A percentile compares a stretch with the other conserved stretches of the same genome.
phyloP scores from a whole-genome alignment of 2,329 filamentous ascomycete genomes.

The Exserohilum turcica region DNA sequence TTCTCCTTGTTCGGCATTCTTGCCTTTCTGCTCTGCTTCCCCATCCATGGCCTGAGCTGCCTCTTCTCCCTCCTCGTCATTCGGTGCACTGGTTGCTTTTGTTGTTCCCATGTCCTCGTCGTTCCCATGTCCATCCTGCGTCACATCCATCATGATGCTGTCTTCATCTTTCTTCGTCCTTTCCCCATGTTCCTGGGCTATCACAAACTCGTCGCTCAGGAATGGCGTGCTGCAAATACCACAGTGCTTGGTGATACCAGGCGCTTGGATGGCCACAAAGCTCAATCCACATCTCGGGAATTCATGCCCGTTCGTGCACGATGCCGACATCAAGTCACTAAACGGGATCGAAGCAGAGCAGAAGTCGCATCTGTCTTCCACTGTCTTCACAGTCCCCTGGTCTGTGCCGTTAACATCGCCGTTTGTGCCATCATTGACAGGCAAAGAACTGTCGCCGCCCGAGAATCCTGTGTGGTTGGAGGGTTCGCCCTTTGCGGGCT shows the following conservation, averaged over 20 bases:
- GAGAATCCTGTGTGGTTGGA: not conserved
- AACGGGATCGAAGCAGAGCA: slow-evolving; percentile 57
- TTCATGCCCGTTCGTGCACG: slow-evolving; percentile 58
- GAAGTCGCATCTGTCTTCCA: slow-evolving; percentile 58
- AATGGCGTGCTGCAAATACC: slow-evolving; percentile 58
- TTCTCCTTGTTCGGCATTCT: not conserved
- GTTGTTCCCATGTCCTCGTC: not conserved
- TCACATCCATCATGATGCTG: not conserved
- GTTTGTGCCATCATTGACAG: not conserved
- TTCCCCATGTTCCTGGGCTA: slow-evolving; percentile 25
- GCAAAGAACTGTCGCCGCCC: not conserved
- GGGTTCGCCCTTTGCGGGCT: not conserved
- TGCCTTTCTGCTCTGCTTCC: not conserved
- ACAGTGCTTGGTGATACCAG: slow-evolving; percentile 60
- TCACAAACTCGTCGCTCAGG: slow-evolving; percentile 52
- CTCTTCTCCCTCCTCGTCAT: not conserved
- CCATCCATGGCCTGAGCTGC: not conserved
- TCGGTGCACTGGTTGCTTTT: not conserved
- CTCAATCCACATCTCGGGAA: slow-evolving; percentile 61
- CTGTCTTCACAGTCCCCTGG: not conserved
- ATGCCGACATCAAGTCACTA: slow-evolving; percentile 53
- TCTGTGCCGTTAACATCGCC: not conserved
- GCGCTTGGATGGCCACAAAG: slow-evolving; percentile 61
- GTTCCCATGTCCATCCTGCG: not conserved
- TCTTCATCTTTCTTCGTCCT: not conserved